phyloP scores from a whole-genome alignment of 2,329 filamentous ascomycete species.

The Fusarium ramigenum region DNA sequence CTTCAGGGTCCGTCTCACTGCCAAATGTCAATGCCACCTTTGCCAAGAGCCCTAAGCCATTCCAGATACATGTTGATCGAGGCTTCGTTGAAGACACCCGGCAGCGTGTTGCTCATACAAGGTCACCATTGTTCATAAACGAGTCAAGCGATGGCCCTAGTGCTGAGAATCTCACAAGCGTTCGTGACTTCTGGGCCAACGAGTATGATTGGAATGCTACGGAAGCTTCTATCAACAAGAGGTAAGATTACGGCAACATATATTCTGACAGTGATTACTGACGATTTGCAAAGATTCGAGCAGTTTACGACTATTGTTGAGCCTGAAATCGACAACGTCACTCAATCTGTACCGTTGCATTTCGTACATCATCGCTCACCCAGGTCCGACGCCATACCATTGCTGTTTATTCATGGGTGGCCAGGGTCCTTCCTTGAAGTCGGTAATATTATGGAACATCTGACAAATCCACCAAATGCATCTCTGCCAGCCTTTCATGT shows the following conservation, averaged over 20 bases:
- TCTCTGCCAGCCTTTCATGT: background rate
- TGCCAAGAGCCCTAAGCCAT: background rate
- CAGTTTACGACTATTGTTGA: background rate
- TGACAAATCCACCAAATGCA: background rate
- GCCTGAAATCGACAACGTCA: background rate
- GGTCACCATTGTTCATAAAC: background rate
- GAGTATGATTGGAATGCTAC: background rate
- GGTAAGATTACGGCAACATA: rapidly evolving
- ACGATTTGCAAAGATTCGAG: background rate
- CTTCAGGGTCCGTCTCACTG: background rate
- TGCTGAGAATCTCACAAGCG: background rate
- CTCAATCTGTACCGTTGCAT: background rate
- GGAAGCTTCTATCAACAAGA: background rate
- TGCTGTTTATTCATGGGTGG: background rate
- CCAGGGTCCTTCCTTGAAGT: background rate
- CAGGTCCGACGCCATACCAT: rapidly evolving
- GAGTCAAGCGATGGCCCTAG: background rate
- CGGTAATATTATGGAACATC: background rate
- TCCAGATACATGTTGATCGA: background rate
- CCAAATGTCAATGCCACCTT: background rate
- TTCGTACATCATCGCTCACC: background rate
- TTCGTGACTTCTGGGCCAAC: background rate
- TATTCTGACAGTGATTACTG: rapidly evolving
- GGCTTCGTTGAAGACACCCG: background rate
- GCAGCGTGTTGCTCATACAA: background rate